phyloP scores from a whole-genome alignment of 1,284 basidiomycete genomes.

The Ceratorhiza oryzae-sativae region DNA sequence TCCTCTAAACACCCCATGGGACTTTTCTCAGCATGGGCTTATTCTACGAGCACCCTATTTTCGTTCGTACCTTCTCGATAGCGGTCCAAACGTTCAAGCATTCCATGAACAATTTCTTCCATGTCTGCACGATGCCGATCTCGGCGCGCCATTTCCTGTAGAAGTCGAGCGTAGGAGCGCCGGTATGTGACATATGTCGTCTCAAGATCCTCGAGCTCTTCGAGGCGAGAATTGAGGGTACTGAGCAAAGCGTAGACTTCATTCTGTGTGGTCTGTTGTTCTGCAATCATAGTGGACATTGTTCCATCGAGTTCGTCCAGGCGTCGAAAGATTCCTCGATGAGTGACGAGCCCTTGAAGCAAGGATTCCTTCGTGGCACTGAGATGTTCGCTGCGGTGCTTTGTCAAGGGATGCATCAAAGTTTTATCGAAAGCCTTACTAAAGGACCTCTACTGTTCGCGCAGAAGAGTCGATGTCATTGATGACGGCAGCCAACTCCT shows the following conservation, averaged over 20 bases:
- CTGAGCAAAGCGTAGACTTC: conserved; percentile 39
- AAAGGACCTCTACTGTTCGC: conserved; percentile 58
- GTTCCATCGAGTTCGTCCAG: conserved; percentile 77
- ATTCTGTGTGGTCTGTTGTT: conserved; percentile 52
- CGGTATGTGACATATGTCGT: conserved; percentile 70
- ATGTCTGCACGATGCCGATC: conserved; percentile 67
- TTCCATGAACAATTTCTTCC: conserved; percentile 67
- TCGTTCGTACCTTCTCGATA: conserved; percentile 65
- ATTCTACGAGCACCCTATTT: conserved; percentile 25
- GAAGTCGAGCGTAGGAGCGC: conserved; percentile 70
- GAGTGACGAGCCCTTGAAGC: conserved; percentile 58
- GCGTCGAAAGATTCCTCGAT: conserved; percentile 61
- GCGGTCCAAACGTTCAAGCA: conserved; percentile 65
- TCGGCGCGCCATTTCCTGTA: conserved; percentile 74
- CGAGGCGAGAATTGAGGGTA: conserved; percentile 63
- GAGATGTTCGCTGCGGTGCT: conserved; percentile 59
- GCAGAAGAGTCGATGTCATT: conserved; percentile 68
- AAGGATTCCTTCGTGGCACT: conserved; percentile 55
- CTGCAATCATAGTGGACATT: conserved; percentile 75
- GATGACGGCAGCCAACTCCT: conserved; percentile 75
- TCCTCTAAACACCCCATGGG: conserved; percentile 61
- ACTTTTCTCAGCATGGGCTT: not conserved
- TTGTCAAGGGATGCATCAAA: not conserved
- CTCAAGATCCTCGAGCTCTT: conserved; percentile 67
- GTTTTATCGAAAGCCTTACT: conserved; percentile 56